Evolutionary conservation across 2,329 filamentous ascomycete genomes (phyloP).

Genomic region (Didymella exigua): DNA sequence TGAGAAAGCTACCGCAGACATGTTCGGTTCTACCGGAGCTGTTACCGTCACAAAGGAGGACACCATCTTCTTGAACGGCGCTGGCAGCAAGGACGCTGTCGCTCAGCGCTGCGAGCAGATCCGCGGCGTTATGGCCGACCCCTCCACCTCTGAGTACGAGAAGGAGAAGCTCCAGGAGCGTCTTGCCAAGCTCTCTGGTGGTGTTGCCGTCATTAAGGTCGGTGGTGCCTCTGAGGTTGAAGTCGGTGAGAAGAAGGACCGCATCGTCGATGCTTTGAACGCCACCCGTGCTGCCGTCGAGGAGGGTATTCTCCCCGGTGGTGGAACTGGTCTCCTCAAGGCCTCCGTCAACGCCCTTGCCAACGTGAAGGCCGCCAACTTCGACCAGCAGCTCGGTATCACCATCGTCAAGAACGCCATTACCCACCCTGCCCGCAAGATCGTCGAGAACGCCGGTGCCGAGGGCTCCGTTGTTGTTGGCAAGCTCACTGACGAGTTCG

Average conservation of each 20-base stretch:
- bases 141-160: constrained; percentile 96
- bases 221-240: constrained; percentile 97
- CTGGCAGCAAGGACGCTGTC: constrained; percentile 92
- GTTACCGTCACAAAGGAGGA: constrained; percentile 99
- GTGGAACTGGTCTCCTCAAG: constrained; percentile 98
- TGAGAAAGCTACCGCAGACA: constrained; percentile 93
- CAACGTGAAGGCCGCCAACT: constrained; percentile 87
- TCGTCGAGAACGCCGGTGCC: constrained; percentile 95
- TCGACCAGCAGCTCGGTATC: constrained; percentile 98
- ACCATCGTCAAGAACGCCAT: constrained; percentile 98
- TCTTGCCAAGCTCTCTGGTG: constrained; percentile 97
- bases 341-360: constrained; percentile 86
- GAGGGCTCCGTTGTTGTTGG: constrained; percentile 97
- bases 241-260: constrained; percentile 99
- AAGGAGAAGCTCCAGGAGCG: constrained; percentile 99
- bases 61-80: constrained; percentile 97
- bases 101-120: constrained; percentile 98
- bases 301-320: constrained; percentile 98
- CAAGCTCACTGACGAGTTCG: constrained; percentile 96
- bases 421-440: constrained; percentile 89
- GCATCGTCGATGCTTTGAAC: constrained; percentile 97
- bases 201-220: constrained; percentile 99
- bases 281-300: constrained; percentile 97
- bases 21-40: constrained; percentile 95
- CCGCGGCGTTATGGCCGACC: constrained; percentile 92